Base-by-base conservation (phyloP, 2,329 filamentous ascomycete genomes). In the Davidsoniella neocaledoniae region DNA sequence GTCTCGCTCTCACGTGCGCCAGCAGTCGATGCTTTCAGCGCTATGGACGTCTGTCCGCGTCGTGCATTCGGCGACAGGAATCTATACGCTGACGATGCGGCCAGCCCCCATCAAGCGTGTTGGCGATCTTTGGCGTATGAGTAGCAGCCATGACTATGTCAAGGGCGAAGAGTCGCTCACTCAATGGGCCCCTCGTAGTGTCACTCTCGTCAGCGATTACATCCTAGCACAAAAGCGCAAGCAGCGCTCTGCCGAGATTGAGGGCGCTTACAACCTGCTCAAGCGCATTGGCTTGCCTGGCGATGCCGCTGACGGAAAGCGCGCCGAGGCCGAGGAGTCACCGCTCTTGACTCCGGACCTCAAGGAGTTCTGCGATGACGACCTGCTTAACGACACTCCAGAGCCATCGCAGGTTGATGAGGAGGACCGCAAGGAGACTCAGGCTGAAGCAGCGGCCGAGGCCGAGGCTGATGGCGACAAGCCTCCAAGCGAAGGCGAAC, bases 61-160 rank as follows among this genome's bases (percentile, higher is more conserved):
- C 53, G 85, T 95, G 5, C 86, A 87, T 60, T 91, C 88, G 6
- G 85, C 83, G 0, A 85, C 86, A 17, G 80, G 79, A 42, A 85
- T 94, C 52, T 98, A 94, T 64, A 87, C 85, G 1, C 69, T 96
- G 46, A 80, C 80, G 5, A 81, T 96, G 63, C 81, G 86, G 26
- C 91, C 91, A 0, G 81, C 86, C 6, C 87, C 87, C 2, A 87
- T 94, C 46, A 95, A 95, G 65, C 77, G 86, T 43, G 86, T 87
- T 0, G 86, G 86, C 2, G 91, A 98, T 61, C 71, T 98, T 10
- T 98, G 91, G 91, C 79, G 91, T 49, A 86, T 96, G 79, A 93
- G 87, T 63, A 96, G 88, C 14, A 81, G 86, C 53, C 83, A 94
- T 58, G 86, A 94, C 62, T 96, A 95, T 60, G 85, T 98, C 58